Conservation (phyloP, 1,284 basidiomycete genomes). For the Kwoniella shivajii region DNA sequence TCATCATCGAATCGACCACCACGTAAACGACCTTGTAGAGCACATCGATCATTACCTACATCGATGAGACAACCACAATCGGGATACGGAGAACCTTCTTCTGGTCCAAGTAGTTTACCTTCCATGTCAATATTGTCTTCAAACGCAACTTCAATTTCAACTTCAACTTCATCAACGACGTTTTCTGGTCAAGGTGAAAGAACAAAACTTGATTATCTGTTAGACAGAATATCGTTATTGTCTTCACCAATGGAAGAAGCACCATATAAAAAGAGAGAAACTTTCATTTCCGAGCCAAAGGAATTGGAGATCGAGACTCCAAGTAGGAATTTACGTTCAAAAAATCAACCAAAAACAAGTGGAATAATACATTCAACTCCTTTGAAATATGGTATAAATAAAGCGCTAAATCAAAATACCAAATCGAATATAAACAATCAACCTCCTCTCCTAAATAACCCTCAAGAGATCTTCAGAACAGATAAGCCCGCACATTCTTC, state of each 20-base stretch:
- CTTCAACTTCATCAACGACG: not conserved
- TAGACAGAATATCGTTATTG: conserved; percentile 13
- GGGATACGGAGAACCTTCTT: not conserved
- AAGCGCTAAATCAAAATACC: not conserved
- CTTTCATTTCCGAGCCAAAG: too few species aligned
- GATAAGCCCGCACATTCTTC: not conserved
- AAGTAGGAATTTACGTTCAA: conserved; percentile 1
- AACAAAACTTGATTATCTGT: conserved; percentile 14
- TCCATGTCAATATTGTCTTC: not conserved
- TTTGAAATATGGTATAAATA: not conserved
- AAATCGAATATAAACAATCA: not conserved
- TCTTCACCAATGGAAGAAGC: conserved; percentile 6
- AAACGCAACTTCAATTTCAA: not conserved
- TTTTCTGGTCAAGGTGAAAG: not conserved
- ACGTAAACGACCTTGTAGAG: conserved; percentile 26
- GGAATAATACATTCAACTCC: not conserved
- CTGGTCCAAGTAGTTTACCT: conserved; percentile 12
- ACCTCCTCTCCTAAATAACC: not conserved
- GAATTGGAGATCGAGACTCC: not conserved
- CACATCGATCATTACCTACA: conserved; percentile 16
- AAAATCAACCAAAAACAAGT: not conserved
- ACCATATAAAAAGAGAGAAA: not conserved
- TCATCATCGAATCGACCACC: conserved; percentile 11
- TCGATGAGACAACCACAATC: not conserved
- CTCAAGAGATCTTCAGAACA: not conserved